phyloP scores from a whole-genome alignment of 2,329 filamentous ascomycete genomes.

The Fusarium caatingaense region DNA sequence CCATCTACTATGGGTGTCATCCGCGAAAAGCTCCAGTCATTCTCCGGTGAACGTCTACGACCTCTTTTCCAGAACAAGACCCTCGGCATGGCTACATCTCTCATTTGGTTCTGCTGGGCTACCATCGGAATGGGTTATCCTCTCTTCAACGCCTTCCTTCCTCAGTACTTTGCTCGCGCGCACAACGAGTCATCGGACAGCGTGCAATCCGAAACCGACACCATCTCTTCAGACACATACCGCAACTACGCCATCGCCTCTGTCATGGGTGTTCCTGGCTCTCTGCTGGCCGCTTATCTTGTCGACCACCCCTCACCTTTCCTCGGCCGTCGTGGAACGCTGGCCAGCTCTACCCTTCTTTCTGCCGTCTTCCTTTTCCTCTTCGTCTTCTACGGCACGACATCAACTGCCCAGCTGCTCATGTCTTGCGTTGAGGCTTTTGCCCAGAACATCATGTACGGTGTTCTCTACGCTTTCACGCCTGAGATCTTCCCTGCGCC shows the following conservation, averaged over 20 bases:
- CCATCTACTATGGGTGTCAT: conserved; percentile 56
- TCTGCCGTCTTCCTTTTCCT: conserved; percentile 77
- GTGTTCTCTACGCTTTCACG: conserved; percentile 80
- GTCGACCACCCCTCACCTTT: conserved; percentile 73
- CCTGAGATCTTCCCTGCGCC: conserved; percentile 81
- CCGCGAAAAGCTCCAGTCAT: conserved; percentile 70
- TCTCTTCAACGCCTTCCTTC: conserved; percentile 91
- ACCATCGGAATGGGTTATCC: conserved; percentile 89
- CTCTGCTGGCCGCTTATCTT: conserved; percentile 77
- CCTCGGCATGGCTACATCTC: conserved; percentile 61
- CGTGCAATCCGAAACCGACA: conserved; percentile 49
- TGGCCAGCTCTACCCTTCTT: conserved; percentile 73
- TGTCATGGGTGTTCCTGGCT: conserved; percentile 80
- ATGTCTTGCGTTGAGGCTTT: conserved; percentile 78
- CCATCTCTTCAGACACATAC: conserved; percentile 68
- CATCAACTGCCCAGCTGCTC: conserved; percentile 68
- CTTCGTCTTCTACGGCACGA: conserved; percentile 69
- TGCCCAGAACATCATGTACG: conserved; percentile 81
- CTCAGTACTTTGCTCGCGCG: conserved; percentile 78
- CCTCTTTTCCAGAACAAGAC: conserved; percentile 71
- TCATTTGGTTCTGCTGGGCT: conserved; percentile 84
- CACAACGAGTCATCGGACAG: conserved; percentile 53
- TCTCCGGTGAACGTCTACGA: conserved; percentile 74
- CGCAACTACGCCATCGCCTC: conserved; percentile 87
- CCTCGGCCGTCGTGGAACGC: conserved; percentile 77